Evolutionary conservation across 495 filamentous ascomycete species (phyloP).

Genomic region (Hapsidospora chrysogenum): DNA sequence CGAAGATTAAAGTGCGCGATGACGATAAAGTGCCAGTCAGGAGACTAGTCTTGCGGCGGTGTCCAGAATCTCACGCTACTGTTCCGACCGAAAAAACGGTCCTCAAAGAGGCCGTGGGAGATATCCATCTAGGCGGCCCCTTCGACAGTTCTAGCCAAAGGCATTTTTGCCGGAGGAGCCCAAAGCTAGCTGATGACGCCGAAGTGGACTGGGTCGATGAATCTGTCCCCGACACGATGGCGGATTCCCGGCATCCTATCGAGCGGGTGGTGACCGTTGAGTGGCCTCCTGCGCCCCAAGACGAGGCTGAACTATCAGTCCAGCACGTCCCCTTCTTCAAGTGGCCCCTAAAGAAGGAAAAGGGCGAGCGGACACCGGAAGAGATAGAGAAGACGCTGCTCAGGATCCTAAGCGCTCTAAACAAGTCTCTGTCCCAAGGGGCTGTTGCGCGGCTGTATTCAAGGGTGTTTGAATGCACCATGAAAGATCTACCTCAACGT

Average conservation of each 20-base stretch:
- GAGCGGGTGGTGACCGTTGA: background rate
- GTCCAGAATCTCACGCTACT: too few relatives aligned
- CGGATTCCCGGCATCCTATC: background rate
- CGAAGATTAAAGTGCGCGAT: too few relatives aligned
- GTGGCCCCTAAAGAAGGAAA: background rate
- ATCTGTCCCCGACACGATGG: background rate
- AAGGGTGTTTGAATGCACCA: background rate
- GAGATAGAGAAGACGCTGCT: background rate
- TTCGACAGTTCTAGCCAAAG: too few relatives aligned
- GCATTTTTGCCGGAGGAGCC: too few relatives aligned
- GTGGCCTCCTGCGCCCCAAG: background rate
- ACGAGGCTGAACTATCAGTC: background rate
- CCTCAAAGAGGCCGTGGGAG: too few relatives aligned
- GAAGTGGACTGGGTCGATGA: background rate
- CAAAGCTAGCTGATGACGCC: background rate
- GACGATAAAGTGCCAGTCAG: too few relatives aligned
- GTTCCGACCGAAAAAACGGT: too few relatives aligned
- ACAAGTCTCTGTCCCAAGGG: background rate
- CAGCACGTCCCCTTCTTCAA: background rate
- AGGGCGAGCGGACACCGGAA: background rate
- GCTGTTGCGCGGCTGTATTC: background rate
- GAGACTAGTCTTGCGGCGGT: too few relatives aligned
- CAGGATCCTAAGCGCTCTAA: background rate
- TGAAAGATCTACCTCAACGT: background rate
- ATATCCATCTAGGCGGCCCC: too few relatives aligned